Conservation (phyloP, 495 filamentous ascomycete genomes). For the Xylaria curta region DNA sequence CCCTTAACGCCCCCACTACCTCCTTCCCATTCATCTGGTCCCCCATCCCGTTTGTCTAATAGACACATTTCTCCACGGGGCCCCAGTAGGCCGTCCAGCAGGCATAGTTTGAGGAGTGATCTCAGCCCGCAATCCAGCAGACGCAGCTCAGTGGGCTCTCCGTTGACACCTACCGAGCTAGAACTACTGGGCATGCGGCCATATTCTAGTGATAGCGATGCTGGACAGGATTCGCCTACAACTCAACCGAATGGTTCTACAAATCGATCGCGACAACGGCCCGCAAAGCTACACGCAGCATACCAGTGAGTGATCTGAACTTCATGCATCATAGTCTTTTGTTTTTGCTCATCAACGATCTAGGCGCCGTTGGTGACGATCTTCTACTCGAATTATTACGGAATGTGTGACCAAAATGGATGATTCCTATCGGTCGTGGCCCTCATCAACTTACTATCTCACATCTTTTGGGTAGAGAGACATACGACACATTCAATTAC, state of each 20-base stretch:
- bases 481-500: not conserved
- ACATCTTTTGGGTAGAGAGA: not conserved
- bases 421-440: not conserved
- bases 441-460: not conserved
- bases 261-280: conserved; percentile 39
- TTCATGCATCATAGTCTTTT: not conserved
- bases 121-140: conserved; percentile 28
- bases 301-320: conserved; percentile 44
- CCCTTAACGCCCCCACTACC: not conserved
- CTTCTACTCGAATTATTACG: not conserved
- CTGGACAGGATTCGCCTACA: conserved; percentile 27
- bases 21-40: not conserved
- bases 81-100: conserved; percentile 4
- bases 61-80: conserved; percentile 1
- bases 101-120: conserved; percentile 16
- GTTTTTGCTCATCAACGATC: conserved; percentile 23
- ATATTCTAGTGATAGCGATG: conserved; percentile 27
- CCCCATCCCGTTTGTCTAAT: not conserved
- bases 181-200: conserved; percentile 34
- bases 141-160: conserved; percentile 30
- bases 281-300: conserved; percentile 47
- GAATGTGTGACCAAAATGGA: not conserved
- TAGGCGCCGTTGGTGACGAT: conserved; percentile 41
- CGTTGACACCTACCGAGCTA: conserved; percentile 33
- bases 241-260: conserved; percentile 33